Base-by-base conservation (phyloP, 1,284 basidiomycete species). In the Leccinum pachyderme region DNA sequence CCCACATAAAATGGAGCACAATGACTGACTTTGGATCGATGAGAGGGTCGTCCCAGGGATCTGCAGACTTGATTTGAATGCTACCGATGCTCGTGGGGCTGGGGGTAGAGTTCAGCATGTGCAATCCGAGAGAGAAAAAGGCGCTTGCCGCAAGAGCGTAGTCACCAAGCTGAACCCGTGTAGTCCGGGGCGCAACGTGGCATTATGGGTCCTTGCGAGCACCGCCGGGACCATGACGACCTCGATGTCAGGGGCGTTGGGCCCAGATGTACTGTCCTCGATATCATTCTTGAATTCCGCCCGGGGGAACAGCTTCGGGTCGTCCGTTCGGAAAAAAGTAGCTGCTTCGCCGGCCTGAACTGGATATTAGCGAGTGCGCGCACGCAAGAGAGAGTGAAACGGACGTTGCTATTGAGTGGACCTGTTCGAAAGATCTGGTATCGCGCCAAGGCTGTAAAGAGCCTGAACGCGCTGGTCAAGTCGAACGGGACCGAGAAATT, bases 231-330 rank as follows among this genome's bases (percentile, higher is more conserved):
- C 72, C 5, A 73, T 65, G 61, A 86, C 79, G n/a, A 87, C 49
- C 60, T 88, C 86, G 15, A 87, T 66, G 55, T 87, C 86, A 3
- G 86, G 86, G 27, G 81, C 80, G 5, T 75, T 72, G 2, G 75
- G 64, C 1, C 76, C 81, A 2, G 85, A 83, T 0, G 81, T 83
- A 37, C 73, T 75, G 60, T 87, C 84, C 54, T 75, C 70, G 6
- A 81, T 65, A 25, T 66, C 69, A 24, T 74, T 69, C 1, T 71
- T 67, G 58, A 73, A 79, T 52, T 79, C 66, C 0, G 63, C 61
- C 3, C 69, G 64, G 8, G 79, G 78, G 62, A 86, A 87, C 35
- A 86, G 62, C 7, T 54, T 63, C 1, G 76, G 75, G 55, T 87
- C 81, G 54, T 81, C 77, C 11, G 81, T 75, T 35, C 83, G 78